Evolutionary conservation across 352 stramenopile species (phyloP), one percentile per base, ranked within the genome.

Genomic region (Globisporangium apiculatum): DNA sequence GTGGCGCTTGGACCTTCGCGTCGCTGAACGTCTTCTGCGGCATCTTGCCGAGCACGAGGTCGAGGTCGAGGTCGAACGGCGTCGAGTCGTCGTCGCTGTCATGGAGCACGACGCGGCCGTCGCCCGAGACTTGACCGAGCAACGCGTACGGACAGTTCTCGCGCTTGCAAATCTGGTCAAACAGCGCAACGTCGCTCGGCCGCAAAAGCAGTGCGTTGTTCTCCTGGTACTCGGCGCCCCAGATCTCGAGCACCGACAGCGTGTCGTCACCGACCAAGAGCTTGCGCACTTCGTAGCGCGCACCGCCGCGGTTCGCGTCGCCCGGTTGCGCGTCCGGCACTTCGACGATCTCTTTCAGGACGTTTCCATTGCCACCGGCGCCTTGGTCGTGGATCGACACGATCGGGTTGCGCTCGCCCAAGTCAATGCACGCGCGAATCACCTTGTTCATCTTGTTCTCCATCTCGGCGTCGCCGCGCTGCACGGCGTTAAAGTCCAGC

Each of bases 211-310:
- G 73, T 24, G 94, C 96, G 66, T 99, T 98, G 69, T 99, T 99
- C 73, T 99, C 97, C 79, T 99, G 97, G 77, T 99, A 99, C 84
- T 99, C 97, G 14, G 97, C 96, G 42, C 97, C 97, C 97, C 97
- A 99, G 59, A 99, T 98, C 80, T 99, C 97, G 7, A 99, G 78
- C 36, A 98, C 96, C 10, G 93, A 98, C 18, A 99, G 76, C n/a
- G 97, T 99, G 17, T 98, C 86, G 66, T 99, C 97, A 7, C 97
- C 97, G 42, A 99, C 74, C 35, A 98, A 83, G 5, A 98, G 94
- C 69, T 98, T 96, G 40, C 96, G 84, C 62, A 99, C 92, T 64
- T 99, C 95, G 70, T 99, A 98, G 14, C 78, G 76, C 17, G 84
- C 84, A 51, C 84, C 84, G 57, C 84, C 84, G 24, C 77, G 73